Conservation (phyloP, 345 rosid genomes). For the Sisymbrium irio region DNA sequence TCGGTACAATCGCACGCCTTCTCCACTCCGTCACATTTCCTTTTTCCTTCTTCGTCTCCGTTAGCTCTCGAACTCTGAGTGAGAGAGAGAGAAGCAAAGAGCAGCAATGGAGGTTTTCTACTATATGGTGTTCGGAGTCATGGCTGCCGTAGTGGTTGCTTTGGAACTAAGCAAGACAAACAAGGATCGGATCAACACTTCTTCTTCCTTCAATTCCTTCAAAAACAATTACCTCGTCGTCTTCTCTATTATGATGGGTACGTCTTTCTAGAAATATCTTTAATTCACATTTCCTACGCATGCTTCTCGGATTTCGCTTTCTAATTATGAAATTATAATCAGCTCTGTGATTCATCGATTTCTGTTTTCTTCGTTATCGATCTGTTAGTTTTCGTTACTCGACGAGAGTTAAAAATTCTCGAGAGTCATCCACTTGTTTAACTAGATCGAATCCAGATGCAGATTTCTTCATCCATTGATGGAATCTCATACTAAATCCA, state of each 20-base stretch:
- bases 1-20: not conserved
- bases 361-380: not conserved
- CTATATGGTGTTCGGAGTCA: conserved; percentile 57
- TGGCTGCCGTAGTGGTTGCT: conserved; percentile 63
- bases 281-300: not conserved
- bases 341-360: too few relatives aligned
- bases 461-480: not conserved
- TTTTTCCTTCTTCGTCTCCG: not conserved
- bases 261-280: not conserved
- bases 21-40: conserved; percentile 7
- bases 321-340: too few relatives aligned
- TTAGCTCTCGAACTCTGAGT: conserved; percentile 1
- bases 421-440: not conserved
- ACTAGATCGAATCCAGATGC: not conserved
- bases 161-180: conserved; percentile 68
- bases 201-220: conserved; percentile 76
- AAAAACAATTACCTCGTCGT: conserved; percentile 84
- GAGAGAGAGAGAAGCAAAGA: not conserved
- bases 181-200: conserved; percentile 72
- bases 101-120: conserved; percentile 69
- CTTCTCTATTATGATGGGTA: conserved; percentile 96
- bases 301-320: not conserved
- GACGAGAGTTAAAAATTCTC: not conserved
- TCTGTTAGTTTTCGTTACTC: conserved; percentile 2
- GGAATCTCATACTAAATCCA: not conserved